Evolutionary conservation across 768 basidiomycete species (phyloP).

Genomic region (Pisolithus albus): DNA sequence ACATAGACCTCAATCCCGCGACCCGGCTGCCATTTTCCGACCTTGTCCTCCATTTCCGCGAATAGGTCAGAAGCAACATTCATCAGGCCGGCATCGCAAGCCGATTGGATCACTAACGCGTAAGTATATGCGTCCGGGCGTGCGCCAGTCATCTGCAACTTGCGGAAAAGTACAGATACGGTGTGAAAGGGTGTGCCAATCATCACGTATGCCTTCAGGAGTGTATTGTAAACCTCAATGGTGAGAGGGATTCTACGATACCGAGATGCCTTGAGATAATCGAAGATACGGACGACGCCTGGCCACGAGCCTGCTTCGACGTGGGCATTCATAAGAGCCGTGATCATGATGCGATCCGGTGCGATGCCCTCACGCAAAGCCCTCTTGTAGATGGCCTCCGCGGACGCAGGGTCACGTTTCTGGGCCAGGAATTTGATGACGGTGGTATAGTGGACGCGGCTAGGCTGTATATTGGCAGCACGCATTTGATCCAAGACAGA

Average conservation of each 20-base stretch:
- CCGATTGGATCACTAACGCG: slow-evolving; percentile 70
- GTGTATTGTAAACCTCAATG: slow-evolving; percentile 64
- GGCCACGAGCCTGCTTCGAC: slow-evolving; percentile 76
- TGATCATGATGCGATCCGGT: slow-evolving; percentile 61
- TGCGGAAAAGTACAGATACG: slow-evolving; percentile 56
- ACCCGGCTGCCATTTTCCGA: slow-evolving; percentile 27
- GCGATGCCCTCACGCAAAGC: slow-evolving; percentile 55
- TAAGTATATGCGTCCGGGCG: slow-evolving; percentile 62
- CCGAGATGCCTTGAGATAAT: slow-evolving; percentile 41
- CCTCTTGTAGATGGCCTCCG: slow-evolving; percentile 59
- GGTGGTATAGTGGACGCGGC: slow-evolving; percentile 52
- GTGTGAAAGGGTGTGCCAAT: slow-evolving; percentile 69
- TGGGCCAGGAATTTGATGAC: slow-evolving; percentile 61
- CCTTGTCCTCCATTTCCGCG: slow-evolving; percentile 53
- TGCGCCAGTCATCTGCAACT: slow-evolving; percentile 41
- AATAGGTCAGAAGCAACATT: slow-evolving; percentile 60
- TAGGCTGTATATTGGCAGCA: slow-evolving; percentile 38
- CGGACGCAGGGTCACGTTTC: slow-evolving; percentile 54
- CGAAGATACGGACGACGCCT: slow-evolving; percentile 65
- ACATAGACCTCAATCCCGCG: slow-evolving; percentile 49
- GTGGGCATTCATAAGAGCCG: slow-evolving; percentile 74
- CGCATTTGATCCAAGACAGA: slow-evolving; percentile 58
- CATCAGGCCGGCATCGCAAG: slow-evolving; percentile 68
- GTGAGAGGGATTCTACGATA: slow-evolving; percentile 36
- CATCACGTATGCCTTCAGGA: slow-evolving; percentile 79